A percentile compares a stretch with the other conserved stretches of the same genome.
phyloP scores from a whole-genome alignment of 1,139 yeast genomes.

The Debaryomycetaceae sp. region DNA sequence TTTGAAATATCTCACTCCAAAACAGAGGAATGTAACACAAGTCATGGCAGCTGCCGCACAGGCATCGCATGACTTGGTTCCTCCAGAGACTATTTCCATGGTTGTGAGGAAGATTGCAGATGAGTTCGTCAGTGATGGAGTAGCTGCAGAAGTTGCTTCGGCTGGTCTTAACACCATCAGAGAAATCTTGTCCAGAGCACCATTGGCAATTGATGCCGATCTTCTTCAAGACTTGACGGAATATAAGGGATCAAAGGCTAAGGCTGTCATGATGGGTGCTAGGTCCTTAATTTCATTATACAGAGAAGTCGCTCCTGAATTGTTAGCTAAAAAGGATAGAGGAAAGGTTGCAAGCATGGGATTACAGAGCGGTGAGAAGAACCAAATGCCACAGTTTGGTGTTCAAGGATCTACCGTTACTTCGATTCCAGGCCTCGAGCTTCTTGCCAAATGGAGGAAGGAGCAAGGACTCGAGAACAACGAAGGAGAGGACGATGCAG shows the following conservation, averaged over 20 bases:
- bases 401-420: constrained; percentile 55
- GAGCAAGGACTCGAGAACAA: constrained; percentile 54
- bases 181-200: constrained; percentile 89
- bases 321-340: constrained; percentile 85
- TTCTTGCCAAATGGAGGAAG: constrained; percentile 82
- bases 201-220: constrained; percentile 85
- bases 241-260: constrained; percentile 89
- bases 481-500: constrained; percentile 37
- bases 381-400: constrained; percentile 67
- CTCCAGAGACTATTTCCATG: constrained; percentile 82
- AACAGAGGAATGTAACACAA: constrained; percentile 90
- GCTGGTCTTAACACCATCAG: constrained; percentile 95
- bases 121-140: constrained; percentile 98
- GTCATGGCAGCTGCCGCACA: constrained; percentile 97
- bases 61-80: constrained; percentile 93
- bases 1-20: constrained; percentile 87
- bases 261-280: constrained; percentile 93
- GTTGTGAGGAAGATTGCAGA: constrained; percentile 91
- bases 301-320: constrained; percentile 94
- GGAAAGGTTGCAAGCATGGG: constrained; percentile 90
- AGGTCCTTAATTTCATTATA: constrained; percentile 81
- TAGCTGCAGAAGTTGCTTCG: constrained; percentile 94
- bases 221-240: constrained; percentile 84
- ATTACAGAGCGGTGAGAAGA: constrained; percentile 50
- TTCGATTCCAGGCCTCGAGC: constrained; percentile 86